These are phyloP conservation scores for Talinum fruticosum DNA, from an alignment of 148 eudicot genomes.

Conservation along the genomic window DNA sequence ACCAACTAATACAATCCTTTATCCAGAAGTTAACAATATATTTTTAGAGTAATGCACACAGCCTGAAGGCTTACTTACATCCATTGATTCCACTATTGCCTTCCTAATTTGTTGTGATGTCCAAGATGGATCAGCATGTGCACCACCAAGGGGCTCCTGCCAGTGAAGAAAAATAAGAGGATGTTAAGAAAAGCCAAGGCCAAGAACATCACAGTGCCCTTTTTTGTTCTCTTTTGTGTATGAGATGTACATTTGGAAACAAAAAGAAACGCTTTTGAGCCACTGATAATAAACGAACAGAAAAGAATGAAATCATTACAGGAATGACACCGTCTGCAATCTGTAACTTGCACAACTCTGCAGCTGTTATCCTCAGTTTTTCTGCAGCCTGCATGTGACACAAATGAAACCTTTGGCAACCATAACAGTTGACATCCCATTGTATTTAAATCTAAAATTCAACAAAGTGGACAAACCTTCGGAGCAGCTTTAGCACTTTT, in stretches of 20 bases:
- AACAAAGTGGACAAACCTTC: slow-evolving; percentile 41
- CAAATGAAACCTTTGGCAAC: slow-evolving; percentile 11
- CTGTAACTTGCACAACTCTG: slow-evolving; percentile 56
- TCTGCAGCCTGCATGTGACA: slow-evolving; percentile 64
- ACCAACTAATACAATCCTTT: not conserved
- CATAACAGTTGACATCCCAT: not conserved
- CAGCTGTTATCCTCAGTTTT: slow-evolving; percentile 70
- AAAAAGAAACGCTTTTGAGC: not conserved
- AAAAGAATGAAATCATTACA: slow-evolving; percentile 34
- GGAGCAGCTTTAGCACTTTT: slow-evolving; percentile 81
- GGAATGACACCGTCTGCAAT: slow-evolving; percentile 70
- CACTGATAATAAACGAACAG: not conserved
- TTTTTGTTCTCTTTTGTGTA: not conserved
- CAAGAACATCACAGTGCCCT: not conserved
- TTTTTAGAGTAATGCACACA: not conserved
- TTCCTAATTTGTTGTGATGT: slow-evolving; percentile 74
- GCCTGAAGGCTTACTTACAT: slow-evolving; percentile 65
- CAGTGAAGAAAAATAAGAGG: slow-evolving; percentile 3
- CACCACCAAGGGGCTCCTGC: slow-evolving; percentile 95
- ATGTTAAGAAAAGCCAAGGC: not conserved
- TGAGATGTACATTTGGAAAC: not conserved
- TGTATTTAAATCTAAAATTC: slow-evolving; percentile 2
- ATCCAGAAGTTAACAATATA: not conserved
- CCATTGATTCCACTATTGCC: slow-evolving; percentile 70
- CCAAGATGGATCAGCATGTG: slow-evolving; percentile 84